phyloP scores from a whole-genome alignment of 192 early-diverging fungal genomes.

The Umbelopsis isabellina region DNA sequence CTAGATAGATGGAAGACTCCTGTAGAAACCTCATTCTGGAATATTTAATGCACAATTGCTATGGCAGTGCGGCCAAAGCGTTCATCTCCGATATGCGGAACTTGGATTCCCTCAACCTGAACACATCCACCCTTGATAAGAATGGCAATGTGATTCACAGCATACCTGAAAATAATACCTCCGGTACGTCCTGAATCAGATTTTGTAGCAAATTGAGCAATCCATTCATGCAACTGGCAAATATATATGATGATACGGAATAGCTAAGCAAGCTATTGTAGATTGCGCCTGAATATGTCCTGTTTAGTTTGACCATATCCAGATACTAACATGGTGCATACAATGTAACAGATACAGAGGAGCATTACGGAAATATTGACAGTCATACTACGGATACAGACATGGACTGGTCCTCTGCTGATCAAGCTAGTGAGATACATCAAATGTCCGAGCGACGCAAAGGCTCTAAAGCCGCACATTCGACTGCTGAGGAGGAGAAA shows the following conservation, averaged over 20 bases:
- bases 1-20: not conserved
- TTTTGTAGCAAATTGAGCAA: conserved; percentile 3
- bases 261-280: too few species aligned
- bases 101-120: conserved; percentile 27
- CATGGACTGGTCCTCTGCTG: conserved; percentile 26
- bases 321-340: not conserved
- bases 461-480: not conserved
- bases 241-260: not conserved
- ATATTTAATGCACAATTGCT: conserved; percentile 71
- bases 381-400: conserved; percentile 22
- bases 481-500: not conserved
- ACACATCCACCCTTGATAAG: conserved; percentile 23
- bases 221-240: not conserved
- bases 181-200: not conserved
- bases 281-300: too few species aligned
- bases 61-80: conserved; percentile 63
- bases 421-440: not conserved
- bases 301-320: too few species aligned
- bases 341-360: not conserved
- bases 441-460: not conserved
- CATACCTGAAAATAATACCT: conserved; percentile 19
- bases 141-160: conserved; percentile 17
- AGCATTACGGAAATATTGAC: conserved; percentile 9
- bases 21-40: conserved; percentile 59
- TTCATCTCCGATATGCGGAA: conserved; percentile 55